Evolutionary conservation across 2,329 filamentous ascomycete species (phyloP).

Genomic region (Fusarium nematophilum): DNA sequence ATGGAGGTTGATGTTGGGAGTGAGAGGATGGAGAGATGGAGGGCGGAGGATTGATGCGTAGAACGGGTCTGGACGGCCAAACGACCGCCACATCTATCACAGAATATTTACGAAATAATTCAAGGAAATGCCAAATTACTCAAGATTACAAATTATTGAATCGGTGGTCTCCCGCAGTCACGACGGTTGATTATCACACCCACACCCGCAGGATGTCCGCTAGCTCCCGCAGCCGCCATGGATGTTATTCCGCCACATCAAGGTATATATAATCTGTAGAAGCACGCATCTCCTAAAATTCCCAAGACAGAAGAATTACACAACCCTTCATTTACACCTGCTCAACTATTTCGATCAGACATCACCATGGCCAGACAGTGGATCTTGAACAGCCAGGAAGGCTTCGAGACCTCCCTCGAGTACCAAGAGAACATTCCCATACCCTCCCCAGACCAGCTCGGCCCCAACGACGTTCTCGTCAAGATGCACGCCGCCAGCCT

Average conservation of each 20-base stretch:
- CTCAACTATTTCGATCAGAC: too few relatives aligned
- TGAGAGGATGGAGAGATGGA: conserved; percentile 21
- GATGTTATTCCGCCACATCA: too few relatives aligned
- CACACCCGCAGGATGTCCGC: not conserved
- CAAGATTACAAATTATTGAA: too few relatives aligned
- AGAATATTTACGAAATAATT: too few relatives aligned
- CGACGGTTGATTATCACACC: not conserved
- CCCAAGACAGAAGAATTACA: too few relatives aligned
- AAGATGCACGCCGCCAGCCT: conserved; percentile 63
- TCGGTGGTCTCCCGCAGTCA: too few relatives aligned
- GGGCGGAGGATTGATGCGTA: not conserved
- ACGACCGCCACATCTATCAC: too few relatives aligned
- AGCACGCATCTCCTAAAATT: too few relatives aligned
- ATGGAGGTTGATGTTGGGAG: conserved; percentile 29
- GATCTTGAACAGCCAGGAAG: conserved; percentile 47
- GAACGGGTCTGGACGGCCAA: too few relatives aligned
- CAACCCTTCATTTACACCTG: too few relatives aligned
- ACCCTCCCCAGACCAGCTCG: conserved; percentile 50
- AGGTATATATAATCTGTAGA: too few relatives aligned
- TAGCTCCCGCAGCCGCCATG: not conserved
- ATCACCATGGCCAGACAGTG: conserved; percentile 51
- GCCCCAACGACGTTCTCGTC: conserved; percentile 70
- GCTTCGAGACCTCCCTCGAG: conserved; percentile 49
- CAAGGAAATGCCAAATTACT: too few relatives aligned
- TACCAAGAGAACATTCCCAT: conserved; percentile 43